Percentiles rank a stretch among this genome's conserved stretches.
Conservation (phyloP, 2,329 filamentous ascomycete genomes). For the Penicillium sp. region DNA sequence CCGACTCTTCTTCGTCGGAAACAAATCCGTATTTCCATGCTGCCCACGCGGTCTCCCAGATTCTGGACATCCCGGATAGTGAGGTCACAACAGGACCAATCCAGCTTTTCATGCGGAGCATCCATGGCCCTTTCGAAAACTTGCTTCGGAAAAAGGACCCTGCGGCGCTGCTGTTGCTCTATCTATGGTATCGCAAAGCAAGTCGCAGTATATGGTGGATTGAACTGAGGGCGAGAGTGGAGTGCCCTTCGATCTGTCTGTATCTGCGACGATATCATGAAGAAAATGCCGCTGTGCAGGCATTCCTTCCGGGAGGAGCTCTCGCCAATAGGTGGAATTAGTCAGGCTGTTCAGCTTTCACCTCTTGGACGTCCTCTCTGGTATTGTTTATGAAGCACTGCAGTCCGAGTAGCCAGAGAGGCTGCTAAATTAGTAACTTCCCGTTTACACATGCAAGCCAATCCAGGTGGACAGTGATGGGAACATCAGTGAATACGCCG, state of each 20-base stretch:
- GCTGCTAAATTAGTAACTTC: too few species aligned
- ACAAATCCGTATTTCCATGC: slow-evolving; percentile 42
- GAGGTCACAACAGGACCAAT: slow-evolving; percentile 21
- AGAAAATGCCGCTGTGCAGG: slow-evolving; percentile 25
- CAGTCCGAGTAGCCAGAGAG: too few species aligned
- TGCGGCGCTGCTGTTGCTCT: slow-evolving; percentile 41
- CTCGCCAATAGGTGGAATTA: slow-evolving; percentile 15
- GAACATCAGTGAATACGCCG: slow-evolving; percentile 26
- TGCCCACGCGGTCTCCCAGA: slow-evolving; percentile 38
- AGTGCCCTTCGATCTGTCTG: slow-evolving; percentile 43
- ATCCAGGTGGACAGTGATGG: slow-evolving; percentile 36
- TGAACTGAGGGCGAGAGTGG: slow-evolving; percentile 42
- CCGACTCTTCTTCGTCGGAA: slow-evolving; percentile 32
- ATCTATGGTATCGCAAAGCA: slow-evolving; percentile 46
- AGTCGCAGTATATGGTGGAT: slow-evolving; percentile 47
- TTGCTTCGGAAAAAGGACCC: slow-evolving; percentile 38
- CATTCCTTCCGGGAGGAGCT: slow-evolving; percentile 35
- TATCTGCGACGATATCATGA: slow-evolving; percentile 38
- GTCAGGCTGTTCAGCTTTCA: too few species aligned
- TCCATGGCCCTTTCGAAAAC: slow-evolving; percentile 35
- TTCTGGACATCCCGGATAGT: slow-evolving; percentile 30
- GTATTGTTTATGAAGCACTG: too few species aligned
- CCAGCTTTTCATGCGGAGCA: slow-evolving; percentile 36
- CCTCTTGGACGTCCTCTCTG: too few species aligned
- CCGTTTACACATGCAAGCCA: too few species aligned